Evolutionary conservation across 345 rosid species (phyloP).

Genomic region (Camelina laxa): DNA sequence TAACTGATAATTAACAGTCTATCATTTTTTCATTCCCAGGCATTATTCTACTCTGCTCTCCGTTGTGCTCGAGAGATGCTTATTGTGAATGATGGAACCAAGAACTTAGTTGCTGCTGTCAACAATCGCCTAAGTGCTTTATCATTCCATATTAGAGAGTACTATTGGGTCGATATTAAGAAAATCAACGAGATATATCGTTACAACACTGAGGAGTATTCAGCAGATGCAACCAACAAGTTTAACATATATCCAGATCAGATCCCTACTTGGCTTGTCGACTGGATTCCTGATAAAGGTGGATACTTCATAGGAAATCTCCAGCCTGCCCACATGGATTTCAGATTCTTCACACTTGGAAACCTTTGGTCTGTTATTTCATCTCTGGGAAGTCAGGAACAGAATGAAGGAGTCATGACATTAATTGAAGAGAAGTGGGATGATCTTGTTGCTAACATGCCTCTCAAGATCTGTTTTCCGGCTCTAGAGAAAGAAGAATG

Average conservation of each 20-base stretch:
- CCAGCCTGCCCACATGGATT: slow-evolving; percentile 99
- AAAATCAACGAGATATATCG: slow-evolving; percentile 94
- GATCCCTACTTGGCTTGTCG: slow-evolving; percentile 93
- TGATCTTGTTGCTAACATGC: slow-evolving; percentile 92
- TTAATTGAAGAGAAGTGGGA: slow-evolving; percentile 88
- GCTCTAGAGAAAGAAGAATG: slow-evolving; percentile 90
- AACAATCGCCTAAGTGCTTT: slow-evolving; percentile 87
- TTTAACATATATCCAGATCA: slow-evolving; percentile 98
- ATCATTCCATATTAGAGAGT: slow-evolving; percentile 89
- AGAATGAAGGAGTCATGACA: slow-evolving; percentile 77
- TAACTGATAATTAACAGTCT: neutral
- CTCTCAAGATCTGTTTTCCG: slow-evolving; percentile 91
- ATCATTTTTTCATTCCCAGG: slow-evolving; percentile 49
- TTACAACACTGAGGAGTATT: slow-evolving; percentile 93
- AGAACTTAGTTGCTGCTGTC: slow-evolving; percentile 79
- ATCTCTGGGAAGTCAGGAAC: slow-evolving; percentile 70
- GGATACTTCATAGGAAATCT: slow-evolving; percentile 93
- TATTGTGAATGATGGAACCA: slow-evolving; percentile 76
- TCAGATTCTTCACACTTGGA: slow-evolving; percentile 95
- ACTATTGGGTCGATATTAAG: slow-evolving; percentile 85
- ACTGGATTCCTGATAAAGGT: slow-evolving; percentile 87
- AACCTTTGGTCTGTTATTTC: slow-evolving; percentile 86
- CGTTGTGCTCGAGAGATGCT: slow-evolving; percentile 95
- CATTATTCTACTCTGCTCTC: slow-evolving; percentile 85
- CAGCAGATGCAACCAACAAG: slow-evolving; percentile 84